A percentile compares a stretch with the other conserved stretches of the same genome.
phyloP scores from a whole-genome alignment of 495 filamentous ascomycete species.

The Pseudoneurospora amorphoporcata region DNA sequence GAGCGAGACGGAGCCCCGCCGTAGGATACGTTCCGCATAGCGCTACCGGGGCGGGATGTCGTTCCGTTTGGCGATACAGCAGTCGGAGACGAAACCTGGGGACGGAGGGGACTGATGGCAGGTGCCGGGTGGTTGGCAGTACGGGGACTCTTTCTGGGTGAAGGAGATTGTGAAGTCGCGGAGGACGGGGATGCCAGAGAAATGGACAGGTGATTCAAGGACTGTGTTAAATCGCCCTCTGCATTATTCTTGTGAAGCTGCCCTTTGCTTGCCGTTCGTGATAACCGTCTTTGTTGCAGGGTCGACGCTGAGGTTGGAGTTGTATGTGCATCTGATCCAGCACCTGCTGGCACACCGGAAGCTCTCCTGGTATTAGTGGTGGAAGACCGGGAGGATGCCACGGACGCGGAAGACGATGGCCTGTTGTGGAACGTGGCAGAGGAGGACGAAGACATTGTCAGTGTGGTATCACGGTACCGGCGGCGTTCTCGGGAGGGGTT shows the following conservation, averaged over 20 bases:
- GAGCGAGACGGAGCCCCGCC: constrained; percentile 35
- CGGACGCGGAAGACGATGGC: neutral
- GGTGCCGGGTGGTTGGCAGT: constrained; percentile 15
- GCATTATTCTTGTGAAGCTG: neutral
- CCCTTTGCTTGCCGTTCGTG: neutral
- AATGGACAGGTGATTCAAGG: constrained; percentile 33
- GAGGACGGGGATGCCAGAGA: constrained; percentile 19
- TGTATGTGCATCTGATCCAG: neutral
- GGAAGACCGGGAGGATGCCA: neutral
- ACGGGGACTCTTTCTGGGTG: constrained; percentile 8
- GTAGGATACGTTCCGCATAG: constrained; percentile 40
- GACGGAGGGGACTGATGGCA: constrained; percentile 2
- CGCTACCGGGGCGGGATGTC: constrained; percentile 24
- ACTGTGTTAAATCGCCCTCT: constrained; percentile 28
- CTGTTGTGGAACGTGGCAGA: neutral
- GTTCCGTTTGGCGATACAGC: constrained; percentile 20
- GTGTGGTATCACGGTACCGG: neutral
- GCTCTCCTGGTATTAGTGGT: neutral
- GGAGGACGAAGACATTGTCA: neutral
- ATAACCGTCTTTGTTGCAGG: constrained; percentile 7
- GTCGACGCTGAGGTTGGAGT: neutral
- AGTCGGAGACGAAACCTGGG: neutral
- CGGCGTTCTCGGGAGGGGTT: neutral
- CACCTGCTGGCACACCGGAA: neutral
- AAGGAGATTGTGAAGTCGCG: constrained; percentile 11